Evolutionary conservation across 306 rosid genomes (phyloP), one percentile per base, ranked within the genome.

Genomic region (Cajanus cajan): DNA sequence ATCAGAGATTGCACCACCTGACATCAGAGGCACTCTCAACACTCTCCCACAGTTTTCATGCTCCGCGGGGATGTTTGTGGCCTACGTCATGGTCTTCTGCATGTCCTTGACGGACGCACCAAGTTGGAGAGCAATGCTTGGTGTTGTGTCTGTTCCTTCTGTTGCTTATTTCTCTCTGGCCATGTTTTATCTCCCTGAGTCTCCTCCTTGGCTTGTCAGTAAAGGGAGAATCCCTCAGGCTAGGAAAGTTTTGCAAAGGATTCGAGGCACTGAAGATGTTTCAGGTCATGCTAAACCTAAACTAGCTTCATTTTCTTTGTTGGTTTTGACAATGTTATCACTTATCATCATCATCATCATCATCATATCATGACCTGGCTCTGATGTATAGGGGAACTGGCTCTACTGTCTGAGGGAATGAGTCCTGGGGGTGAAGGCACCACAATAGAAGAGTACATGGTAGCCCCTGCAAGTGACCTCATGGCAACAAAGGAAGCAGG

Each of bases 171-270:
- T 96, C 55, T 34, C 65, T 14, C 25, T 96, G 28, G 82, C 94
- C 0, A 44, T 86, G 28, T 83, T 90, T 71, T 96, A 78, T 83
- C 88, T 96, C 84, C 98, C 99, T 0, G 97, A 96, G 84, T 91
- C 98, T 75, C 99, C 99, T 3, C 86, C 94, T 2, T 96, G 99
- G 99, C 97, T 95, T 64, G 99, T 95, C 1, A 93, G 98, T 78
- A 93, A 86, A 86, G 97, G 98, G 9, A 90, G 94, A 73, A 72
- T 91, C 84, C 72, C 78, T 0, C 94, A 95, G 84, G 98, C 98
- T 9, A 89, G 80, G 78, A 83, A 43, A 11, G 97, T 95, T 36
- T 73, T 95, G 28, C 97, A 88, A 78, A 90, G 94, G 80, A 84
- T 95, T 61, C 94, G 99, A 0, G 89, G 90, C 43, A 62, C 83